Percentiles rank a stretch among this genome's conserved stretches.
Evolutionary conservation across 441 rosid species (phyloP).

Genomic region (Pelargonium australe): DNA sequence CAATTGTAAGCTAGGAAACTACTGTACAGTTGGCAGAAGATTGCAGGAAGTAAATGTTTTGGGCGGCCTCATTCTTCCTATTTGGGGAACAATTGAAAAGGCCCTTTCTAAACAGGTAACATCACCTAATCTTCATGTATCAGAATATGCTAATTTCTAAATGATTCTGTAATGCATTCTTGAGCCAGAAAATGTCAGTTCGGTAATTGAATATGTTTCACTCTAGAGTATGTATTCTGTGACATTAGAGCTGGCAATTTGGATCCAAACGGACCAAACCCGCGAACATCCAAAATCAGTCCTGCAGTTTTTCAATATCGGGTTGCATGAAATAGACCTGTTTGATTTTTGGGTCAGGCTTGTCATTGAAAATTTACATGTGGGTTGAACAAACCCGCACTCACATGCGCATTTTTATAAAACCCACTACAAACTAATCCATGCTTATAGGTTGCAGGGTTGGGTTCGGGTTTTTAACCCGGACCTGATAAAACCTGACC

Average conservation of each 20-base stretch:
- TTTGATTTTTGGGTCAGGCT: too few relatives aligned
- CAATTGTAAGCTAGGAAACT: conserved; percentile 81
- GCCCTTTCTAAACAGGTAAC: conserved; percentile 93
- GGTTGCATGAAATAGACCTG: too few relatives aligned
- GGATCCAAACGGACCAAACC: too few relatives aligned
- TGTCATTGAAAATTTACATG: too few relatives aligned
- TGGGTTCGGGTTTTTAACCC: too few relatives aligned
- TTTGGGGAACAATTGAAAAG: conserved; percentile 97
- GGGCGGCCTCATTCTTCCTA: conserved; percentile 97
- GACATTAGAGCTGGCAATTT: background rate
- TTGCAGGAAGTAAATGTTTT: conserved; percentile 88
- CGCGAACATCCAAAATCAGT: too few relatives aligned
- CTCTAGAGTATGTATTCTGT: background rate
- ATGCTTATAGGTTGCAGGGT: too few relatives aligned
- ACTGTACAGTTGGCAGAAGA: conserved; percentile 92
- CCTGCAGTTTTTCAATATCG: too few relatives aligned
- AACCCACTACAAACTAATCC: too few relatives aligned
- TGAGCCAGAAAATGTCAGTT: background rate
- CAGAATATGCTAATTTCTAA: background rate
- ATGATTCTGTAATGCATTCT: background rate
- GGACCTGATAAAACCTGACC: too few relatives aligned
- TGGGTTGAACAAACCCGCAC: too few relatives aligned
- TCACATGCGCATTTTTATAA: too few relatives aligned
- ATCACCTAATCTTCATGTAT: background rate
- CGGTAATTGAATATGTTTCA: background rate